Base-by-base conservation (phyloP, 176 grass and related monocot genomes). In the Ensete glaucum region DNA sequence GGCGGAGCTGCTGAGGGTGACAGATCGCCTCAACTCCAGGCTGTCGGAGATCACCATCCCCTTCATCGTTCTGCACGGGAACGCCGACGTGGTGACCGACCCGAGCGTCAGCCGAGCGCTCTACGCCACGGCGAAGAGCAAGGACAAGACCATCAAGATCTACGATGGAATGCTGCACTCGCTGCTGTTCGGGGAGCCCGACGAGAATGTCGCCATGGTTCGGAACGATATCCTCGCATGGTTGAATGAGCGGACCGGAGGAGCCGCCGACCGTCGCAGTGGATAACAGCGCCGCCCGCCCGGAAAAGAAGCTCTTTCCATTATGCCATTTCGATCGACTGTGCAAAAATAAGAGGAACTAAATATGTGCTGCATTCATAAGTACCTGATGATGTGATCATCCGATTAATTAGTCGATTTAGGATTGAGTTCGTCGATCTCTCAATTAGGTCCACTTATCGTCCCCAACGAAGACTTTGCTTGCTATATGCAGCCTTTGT, bases 101-200 rank as follows among this genome's bases (percentile, higher is more conserved):
- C 94, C 94, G 9, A 88, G 64, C 53, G 73, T 93, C 67, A 98
- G 90, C 83, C 86, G 55, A 1, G 88, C 90, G 23, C 77, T 98
- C 73, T 79, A 93, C 76, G 82, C 85, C 50, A 76, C 88, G 71
- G 88, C 94, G 11, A 71, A 67, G 58, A 98, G 90, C 81, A 69
- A 87, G 82, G 94, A 93, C 79, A 98, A 93, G 79, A 87, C 84
- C 69, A 93, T 98, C 82, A 92, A 80, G 82, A 84, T 98, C 24
- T 93, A 93, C 73, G 88, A 98, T 52, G 90, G 94, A 76, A 98
- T 98, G 94, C 74, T 98, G 68, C 94, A 98, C 79, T 98, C 94
- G 14, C 16, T 98, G 86, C 79, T 93, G 53, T 98, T 87, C 50
- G 94, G 88, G 1, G 94, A 98, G 54, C 84, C 86, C 1, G 88